Percentiles rank a stretch among this genome's conserved stretches.
These are phyloP conservation scores for Penicillium freii DNA, from an alignment of 2,329 filamentous ascomycete species.

Conservation along the genomic window DNA sequence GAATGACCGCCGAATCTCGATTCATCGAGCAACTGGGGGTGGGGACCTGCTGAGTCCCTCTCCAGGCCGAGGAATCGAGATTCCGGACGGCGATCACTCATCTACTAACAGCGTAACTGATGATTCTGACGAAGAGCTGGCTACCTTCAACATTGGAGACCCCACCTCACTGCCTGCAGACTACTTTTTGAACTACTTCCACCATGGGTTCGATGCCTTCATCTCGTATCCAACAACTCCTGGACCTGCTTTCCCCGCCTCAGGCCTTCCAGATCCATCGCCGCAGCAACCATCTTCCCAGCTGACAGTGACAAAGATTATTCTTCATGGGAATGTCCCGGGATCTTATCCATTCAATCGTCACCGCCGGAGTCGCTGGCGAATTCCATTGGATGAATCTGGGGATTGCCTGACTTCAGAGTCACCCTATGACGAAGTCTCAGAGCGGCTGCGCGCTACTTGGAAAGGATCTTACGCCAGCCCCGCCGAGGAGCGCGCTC, in stretches of 20 bases:
- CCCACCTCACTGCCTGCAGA: slow-evolving; percentile 47
- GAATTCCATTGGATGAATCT: slow-evolving; percentile 55
- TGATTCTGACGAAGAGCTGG: slow-evolving; percentile 60
- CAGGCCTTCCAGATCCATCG: slow-evolving; percentile 31
- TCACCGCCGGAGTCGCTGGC: slow-evolving; percentile 86
- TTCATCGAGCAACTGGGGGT: slow-evolving; percentile 56
- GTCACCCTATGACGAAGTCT: slow-evolving; percentile 71
- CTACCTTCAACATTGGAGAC: slow-evolving; percentile 61
- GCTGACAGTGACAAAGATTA: slow-evolving; percentile 83
- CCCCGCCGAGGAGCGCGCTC: slow-evolving; percentile 52
- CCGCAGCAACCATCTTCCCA: slow-evolving; percentile 51
- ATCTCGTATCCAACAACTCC: slow-evolving; percentile 72
- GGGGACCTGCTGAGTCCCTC: slow-evolving; percentile 38
- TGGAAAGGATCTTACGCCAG: slow-evolving; percentile 67
- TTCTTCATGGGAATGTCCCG: slow-evolving; percentile 90
- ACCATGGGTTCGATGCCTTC: slow-evolving; percentile 88
- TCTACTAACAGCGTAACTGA: slow-evolving; percentile 70
- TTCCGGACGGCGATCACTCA: slow-evolving; percentile 71
- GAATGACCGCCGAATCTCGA: slow-evolving; percentile 82
- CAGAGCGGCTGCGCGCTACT: slow-evolving; percentile 63
- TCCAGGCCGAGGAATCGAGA: slow-evolving; percentile 38
- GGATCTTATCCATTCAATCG: slow-evolving; percentile 97
- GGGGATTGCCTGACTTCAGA: slow-evolving; percentile 65
- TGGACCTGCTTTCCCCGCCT: slow-evolving; percentile 62
- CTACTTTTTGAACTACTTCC: slow-evolving; percentile 97